Conservation (phyloP, 2,329 filamentous ascomycete species). For the Fusarium sp. region DNA sequence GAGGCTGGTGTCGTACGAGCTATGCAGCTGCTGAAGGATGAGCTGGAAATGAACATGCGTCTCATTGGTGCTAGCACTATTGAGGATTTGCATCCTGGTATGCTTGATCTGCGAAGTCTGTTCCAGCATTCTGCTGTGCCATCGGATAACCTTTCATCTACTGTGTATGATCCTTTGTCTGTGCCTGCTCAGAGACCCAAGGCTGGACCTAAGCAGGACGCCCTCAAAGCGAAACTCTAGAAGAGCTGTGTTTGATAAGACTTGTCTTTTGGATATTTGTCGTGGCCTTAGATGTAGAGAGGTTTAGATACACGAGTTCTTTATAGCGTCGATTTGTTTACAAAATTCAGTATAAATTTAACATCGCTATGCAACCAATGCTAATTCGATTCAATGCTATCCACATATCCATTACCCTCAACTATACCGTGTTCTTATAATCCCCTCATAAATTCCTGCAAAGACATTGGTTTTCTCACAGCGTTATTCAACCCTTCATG, state of each 20-base stretch:
- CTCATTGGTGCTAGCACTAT: slow-evolving; percentile 83
- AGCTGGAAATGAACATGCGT: slow-evolving; percentile 99
- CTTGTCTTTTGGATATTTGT: slow-evolving; percentile 3
- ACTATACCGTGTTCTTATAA: slow-evolving; percentile 55
- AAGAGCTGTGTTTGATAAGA: slow-evolving; percentile 22
- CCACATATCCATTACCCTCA: background rate
- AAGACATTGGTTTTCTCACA: slow-evolving; percentile 85
- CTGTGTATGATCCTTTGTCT: slow-evolving; percentile 66
- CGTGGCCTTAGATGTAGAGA: slow-evolving; percentile 32
- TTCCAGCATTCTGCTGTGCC: slow-evolving; percentile 64
- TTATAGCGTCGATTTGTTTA: slow-evolving; percentile 18
- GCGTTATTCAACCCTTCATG: slow-evolving; percentile 94
- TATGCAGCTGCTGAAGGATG: slow-evolving; percentile 92
- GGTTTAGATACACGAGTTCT: slow-evolving; percentile 32
- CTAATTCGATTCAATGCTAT: background rate
- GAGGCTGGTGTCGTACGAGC: slow-evolving; percentile 87
- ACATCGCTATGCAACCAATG: slow-evolving; percentile 26
- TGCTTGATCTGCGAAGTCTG: slow-evolving; percentile 83
- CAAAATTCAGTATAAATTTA: slow-evolving; percentile 8
- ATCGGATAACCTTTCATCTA: slow-evolving; percentile 59
- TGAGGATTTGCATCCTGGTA: slow-evolving; percentile 80
- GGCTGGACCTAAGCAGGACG: slow-evolving; percentile 31
- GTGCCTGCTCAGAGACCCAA: slow-evolving; percentile 64
- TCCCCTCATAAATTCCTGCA: slow-evolving; percentile 80
- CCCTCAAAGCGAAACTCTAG: slow-evolving; percentile 60